Base-by-base conservation (phyloP, 2,329 filamentous ascomycete genomes). In the Cladophialophora yegresii region DNA sequence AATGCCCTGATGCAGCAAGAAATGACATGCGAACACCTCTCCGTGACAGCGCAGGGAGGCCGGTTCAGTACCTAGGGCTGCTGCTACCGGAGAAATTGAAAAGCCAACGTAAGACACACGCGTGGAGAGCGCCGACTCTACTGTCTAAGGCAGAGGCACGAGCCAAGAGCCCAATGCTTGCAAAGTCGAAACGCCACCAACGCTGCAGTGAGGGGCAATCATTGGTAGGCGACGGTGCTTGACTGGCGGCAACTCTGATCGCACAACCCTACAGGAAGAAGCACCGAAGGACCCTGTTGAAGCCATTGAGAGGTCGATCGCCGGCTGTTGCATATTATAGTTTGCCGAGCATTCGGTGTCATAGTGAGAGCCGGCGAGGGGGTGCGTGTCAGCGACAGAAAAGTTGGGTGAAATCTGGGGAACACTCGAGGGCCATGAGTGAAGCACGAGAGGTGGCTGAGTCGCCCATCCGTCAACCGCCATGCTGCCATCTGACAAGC, bases 331-430 rank as follows among this genome's bases (percentile, higher is more conserved):
- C 20, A 28, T 23, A 50, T n/a, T 23, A 50, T n/a, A 50, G 13
- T 22, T 28, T 50, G 23, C 47, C 47, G 47, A 50, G 20, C 12
- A 3, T 22, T 23, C 22, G 22, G 4, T 12, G 57, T 50, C 45
- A 26, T 16, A 26, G 57, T 59, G 57, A 59, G 57, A 59, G 57
- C 57, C 57, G 36, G 47, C 57, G 57, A 59, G 45, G 57, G 57
- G 57, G 57, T 59, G 56, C 10, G 57, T 59, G 28, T 51, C 45
- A 51, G 33, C 13, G 16, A 32, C n/a, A 40, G 36, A 28, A 22
- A 28, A 58, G 12, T 30, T n/a, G 55, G n/a, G 43, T 40, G 20
- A 59, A 59, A 50, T 51, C 57, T 59, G 57, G 57, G 57, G 56
- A 51, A 58, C n/a, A n/a, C n/a, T 33, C 36, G 10, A 50, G 45